These are phyloP conservation scores for Chaetomidium leptoderma DNA, from an alignment of 495 filamentous ascomycete species.

Conservation along the genomic window DNA sequence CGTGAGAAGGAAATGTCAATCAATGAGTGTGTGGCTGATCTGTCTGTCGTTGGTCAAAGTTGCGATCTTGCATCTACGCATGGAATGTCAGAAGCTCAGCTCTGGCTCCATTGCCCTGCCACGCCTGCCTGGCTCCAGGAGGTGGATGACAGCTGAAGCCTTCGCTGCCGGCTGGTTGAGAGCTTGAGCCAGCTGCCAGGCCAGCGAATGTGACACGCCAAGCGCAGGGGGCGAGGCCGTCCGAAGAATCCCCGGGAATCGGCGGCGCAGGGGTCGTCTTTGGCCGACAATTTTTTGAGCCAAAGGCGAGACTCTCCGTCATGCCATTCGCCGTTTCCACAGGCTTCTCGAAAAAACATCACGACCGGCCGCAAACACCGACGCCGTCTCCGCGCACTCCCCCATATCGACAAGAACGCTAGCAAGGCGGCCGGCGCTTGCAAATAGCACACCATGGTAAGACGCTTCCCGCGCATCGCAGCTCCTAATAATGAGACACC, in stretches of 20 bases:
- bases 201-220: background rate
- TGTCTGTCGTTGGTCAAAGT: conserved; percentile 18
- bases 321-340: conserved; percentile 13
- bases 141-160: conserved; percentile 4
- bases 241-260: conserved; percentile 28
- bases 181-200: background rate
- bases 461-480: background rate
- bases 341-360: conserved; percentile 12
- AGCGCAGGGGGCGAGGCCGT: background rate
- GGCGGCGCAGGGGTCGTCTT: conserved; percentile 18
- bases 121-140: too few relatives aligned
- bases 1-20: background rate
- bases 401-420: conserved; percentile 11
- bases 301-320: conserved; percentile 9
- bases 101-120: background rate
- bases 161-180: background rate
- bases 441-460: conserved; percentile 22
- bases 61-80: conserved; percentile 33
- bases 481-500: background rate
- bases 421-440: conserved; percentile 21
- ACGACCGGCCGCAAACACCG: conserved; percentile 10
- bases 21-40: conserved; percentile 6
- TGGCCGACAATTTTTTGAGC: conserved; percentile 28
- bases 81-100: conserved; percentile 16
- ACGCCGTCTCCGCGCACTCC: conserved; percentile 2